These are phyloP conservation scores for Euryodendron excelsum DNA, from an alignment of 148 eudicot species.

Conservation along the genomic window DNA sequence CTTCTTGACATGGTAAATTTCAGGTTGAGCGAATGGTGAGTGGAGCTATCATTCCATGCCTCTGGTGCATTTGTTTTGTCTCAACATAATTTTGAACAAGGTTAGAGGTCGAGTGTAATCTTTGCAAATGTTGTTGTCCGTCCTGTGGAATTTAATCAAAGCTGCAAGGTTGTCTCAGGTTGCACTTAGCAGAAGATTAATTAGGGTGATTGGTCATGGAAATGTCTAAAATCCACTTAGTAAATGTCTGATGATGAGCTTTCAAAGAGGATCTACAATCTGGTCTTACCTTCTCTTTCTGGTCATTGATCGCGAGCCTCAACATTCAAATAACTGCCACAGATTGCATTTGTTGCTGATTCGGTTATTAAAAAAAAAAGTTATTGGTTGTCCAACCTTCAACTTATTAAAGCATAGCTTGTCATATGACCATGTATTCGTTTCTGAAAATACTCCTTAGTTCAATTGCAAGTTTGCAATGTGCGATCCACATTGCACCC, in stretches of 20 bases:
- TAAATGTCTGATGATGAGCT: neutral
- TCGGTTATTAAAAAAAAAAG: neutral
- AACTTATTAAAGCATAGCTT: neutral
- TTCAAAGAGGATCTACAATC: neutral
- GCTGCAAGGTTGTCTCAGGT: neutral
- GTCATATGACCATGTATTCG: neutral
- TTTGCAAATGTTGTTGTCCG: neutral
- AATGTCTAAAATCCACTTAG: neutral
- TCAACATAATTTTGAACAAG: neutral
- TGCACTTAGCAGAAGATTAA: neutral
- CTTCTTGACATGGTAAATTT: neutral
- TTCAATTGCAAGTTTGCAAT: neutral
- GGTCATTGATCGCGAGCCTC: neutral
- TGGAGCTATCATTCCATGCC: neutral
- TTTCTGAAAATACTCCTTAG: neutral
- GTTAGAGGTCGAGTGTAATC: neutral
- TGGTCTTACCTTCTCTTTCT: neutral
- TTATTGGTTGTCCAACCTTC: neutral
- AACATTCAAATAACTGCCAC: neutral
- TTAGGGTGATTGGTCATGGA: neutral
- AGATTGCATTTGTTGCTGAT: neutral
- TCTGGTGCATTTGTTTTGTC: too few relatives aligned
- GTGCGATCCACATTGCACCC: neutral
- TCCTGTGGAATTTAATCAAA: neutral
- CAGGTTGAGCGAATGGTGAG: neutral